A percentile compares a stretch with the other conserved stretches of the same genome.
Evolutionary conservation across 2,329 filamentous ascomycete species (phyloP).

Genomic region (Escovopsis sp.): DNA sequence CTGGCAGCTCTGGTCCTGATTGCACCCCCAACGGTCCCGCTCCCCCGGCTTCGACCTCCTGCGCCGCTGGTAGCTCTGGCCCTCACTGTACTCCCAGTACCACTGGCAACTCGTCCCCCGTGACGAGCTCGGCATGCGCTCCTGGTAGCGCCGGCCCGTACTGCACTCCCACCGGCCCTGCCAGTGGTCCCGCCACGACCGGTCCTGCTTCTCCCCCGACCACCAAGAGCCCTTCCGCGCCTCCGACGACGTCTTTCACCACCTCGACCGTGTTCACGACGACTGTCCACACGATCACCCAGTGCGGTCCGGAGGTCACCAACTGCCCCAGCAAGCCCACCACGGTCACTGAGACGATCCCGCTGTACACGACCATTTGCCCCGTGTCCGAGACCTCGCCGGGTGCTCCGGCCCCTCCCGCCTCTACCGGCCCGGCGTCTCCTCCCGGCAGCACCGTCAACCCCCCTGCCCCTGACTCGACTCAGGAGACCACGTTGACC

Average conservation of each 20-base stretch:
- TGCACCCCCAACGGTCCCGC: slow-evolving; percentile 5
- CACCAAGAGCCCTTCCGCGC: background rate
- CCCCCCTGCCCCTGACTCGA: slow-evolving; percentile 20
- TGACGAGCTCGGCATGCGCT: background rate
- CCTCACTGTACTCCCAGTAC: slow-evolving; percentile 4
- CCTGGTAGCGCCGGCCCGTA: slow-evolving; percentile 2
- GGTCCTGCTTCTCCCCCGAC: slow-evolving; percentile 4
- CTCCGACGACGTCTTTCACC: slow-evolving; percentile 17
- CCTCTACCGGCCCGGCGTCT: slow-evolving; percentile 16
- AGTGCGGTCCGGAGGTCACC: slow-evolving; percentile 25
- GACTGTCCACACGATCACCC: slow-evolving; percentile 33
- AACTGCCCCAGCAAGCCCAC: slow-evolving; percentile 15
- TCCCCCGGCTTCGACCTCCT: slow-evolving; percentile 3
- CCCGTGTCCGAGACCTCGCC: slow-evolving; percentile 9
- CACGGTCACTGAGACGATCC: slow-evolving; percentile 15
- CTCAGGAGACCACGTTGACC: slow-evolving; percentile 33
- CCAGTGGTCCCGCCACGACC: slow-evolving; percentile 3
- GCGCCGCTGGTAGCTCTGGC: slow-evolving; percentile 7
- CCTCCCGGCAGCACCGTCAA: slow-evolving; percentile 7
- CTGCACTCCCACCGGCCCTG: slow-evolving; percentile 1
- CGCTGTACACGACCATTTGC: slow-evolving; percentile 27
- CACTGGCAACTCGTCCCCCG: slow-evolving; percentile 4
- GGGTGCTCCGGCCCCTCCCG: background rate
- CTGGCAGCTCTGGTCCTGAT: slow-evolving; percentile 8
- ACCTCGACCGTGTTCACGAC: slow-evolving; percentile 22